These are phyloP conservation scores for Vachellia collinsii DNA, from an alignment of 306 rosid species.

Conservation along the genomic window DNA sequence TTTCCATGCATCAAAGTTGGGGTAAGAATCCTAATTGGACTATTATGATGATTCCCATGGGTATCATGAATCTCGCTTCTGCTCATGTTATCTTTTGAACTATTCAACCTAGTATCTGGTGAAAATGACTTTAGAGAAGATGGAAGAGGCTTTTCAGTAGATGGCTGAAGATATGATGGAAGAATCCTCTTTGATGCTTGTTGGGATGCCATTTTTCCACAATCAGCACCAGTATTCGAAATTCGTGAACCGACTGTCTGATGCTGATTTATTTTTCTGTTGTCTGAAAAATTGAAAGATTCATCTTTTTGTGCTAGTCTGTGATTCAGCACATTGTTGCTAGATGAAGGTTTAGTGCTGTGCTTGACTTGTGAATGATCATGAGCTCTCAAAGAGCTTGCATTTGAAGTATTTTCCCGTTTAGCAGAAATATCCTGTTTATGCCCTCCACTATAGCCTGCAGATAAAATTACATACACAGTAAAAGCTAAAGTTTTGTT, in stretches of 20 bases:
- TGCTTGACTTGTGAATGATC: constrained; percentile 41
- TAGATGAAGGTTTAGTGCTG: constrained; percentile 41
- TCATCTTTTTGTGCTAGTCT: constrained; percentile 39
- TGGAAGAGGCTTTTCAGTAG: constrained; percentile 55
- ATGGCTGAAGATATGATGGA: constrained; percentile 52
- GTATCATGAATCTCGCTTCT: constrained; percentile 54
- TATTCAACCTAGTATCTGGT: constrained; percentile 43
- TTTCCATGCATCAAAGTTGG: constrained; percentile 61
- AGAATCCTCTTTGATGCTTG: constrained; percentile 74
- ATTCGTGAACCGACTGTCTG: constrained; percentile 49
- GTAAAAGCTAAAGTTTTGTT: constrained; percentile 7
- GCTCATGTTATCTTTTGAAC: constrained; percentile 45
- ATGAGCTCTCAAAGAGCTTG: constrained; percentile 44
- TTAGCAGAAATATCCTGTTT: constrained; percentile 46
- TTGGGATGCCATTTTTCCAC: constrained; percentile 64
- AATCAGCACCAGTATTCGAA: constrained; percentile 48
- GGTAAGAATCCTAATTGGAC: constrained; percentile 67
- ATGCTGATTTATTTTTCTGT: constrained; percentile 54
- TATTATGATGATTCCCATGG: constrained; percentile 43
- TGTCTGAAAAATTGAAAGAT: constrained; percentile 37
- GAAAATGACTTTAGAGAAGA: constrained; percentile 46
- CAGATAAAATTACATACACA: constrained; percentile 32
- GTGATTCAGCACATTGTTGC: constrained; percentile 49
- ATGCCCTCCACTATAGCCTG: constrained; percentile 58
- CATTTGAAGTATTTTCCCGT: constrained; percentile 53